These are phyloP conservation scores for Gaillardinia entomophila DNA, from an alignment of 805 yeast genomes.

Conservation along the genomic window DNA sequence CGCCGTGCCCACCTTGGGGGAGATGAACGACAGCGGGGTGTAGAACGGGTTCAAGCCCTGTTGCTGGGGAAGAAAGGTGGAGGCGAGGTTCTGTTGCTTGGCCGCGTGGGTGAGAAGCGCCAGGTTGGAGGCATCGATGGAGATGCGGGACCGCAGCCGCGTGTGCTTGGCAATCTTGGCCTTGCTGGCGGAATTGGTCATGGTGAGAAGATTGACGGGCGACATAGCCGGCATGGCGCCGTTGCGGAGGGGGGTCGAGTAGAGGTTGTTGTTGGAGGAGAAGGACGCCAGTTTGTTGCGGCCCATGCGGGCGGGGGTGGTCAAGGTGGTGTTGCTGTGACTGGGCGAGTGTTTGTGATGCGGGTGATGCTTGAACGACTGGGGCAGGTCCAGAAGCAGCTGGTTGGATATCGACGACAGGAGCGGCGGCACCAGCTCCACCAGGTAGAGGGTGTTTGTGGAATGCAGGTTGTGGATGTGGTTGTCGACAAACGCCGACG, in stretches of 20 bases:
- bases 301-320: conserved; percentile 30
- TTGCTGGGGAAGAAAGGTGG: not conserved
- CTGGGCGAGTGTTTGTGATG: conserved; percentile 4
- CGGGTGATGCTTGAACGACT: conserved; percentile 2
- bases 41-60: conserved; percentile 38
- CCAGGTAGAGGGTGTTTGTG: too few species aligned
- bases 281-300: conserved; percentile 31
- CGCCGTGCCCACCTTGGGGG: conserved; percentile 32
- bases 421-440: too few species aligned
- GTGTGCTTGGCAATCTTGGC: conserved; percentile 26
- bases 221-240: conserved; percentile 8
- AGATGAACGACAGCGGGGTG: conserved; percentile 34
- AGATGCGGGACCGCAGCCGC: conserved; percentile 35
- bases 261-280: conserved; percentile 14
- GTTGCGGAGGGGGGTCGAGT: not conserved
- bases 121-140: conserved; percentile 26
- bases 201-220: conserved; percentile 12
- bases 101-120: conserved; percentile 2
- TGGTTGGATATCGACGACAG: conserved; percentile 28
- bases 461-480: too few species aligned
- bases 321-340: conserved; percentile 4
- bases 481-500: conserved; percentile 29
- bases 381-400: conserved; percentile 10
- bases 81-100: not conserved
- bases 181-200: conserved; percentile 10